Evolutionary conservation across 306 rosid genomes (phyloP), one percentile per base, ranked within the genome.

Genomic region (Fagus sylvatica): DNA sequence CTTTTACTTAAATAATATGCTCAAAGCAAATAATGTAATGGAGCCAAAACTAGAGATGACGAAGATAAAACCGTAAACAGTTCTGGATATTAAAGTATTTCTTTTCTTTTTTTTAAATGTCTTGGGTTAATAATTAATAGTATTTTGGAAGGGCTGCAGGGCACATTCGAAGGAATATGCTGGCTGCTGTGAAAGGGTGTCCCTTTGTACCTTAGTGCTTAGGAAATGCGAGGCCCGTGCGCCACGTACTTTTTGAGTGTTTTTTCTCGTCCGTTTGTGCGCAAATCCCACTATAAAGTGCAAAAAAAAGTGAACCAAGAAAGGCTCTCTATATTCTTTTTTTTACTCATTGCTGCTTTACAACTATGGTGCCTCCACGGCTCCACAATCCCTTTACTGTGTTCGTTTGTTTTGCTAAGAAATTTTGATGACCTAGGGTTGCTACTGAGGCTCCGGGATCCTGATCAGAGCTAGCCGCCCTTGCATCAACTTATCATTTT

Each of bases 151-250:
- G 19, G 57, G 17, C 34, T 55, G 22, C 1, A 68, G 61, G 62
- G 79, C 53, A 93, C 92, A 93, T 93, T 89, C 92, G 48, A 1
- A 32, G 76, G 96, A 90, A 93, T 93, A 93, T 93, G 91, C 96
- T 19, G 49, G 22, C 92, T 7, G 30, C 11, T 53, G 59, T 37
- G 11, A 12, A n/a, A 17, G 61, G 0, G 77, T 49, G 43, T n/a
- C 6, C 4, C 71, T 49, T 73, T 82, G 84, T 80, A 82, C 43
- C 57, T 42, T 75, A 62, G 64, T 16, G 65, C 46, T 56, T 17
- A 39, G 16, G 73, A 64, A 53, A 65, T 70, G 85, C 90, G 78
- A 85, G 60, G 79, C 69, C 98, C 70, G 71, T 76, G 88, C 92
- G 92, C 96, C 93, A 88, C 93, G 86, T 91, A 87, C 86, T 53